Base-by-base conservation (phyloP, 2,329 filamentous ascomycete genomes). In the Colletotrichum neosansevieriae region DNA sequence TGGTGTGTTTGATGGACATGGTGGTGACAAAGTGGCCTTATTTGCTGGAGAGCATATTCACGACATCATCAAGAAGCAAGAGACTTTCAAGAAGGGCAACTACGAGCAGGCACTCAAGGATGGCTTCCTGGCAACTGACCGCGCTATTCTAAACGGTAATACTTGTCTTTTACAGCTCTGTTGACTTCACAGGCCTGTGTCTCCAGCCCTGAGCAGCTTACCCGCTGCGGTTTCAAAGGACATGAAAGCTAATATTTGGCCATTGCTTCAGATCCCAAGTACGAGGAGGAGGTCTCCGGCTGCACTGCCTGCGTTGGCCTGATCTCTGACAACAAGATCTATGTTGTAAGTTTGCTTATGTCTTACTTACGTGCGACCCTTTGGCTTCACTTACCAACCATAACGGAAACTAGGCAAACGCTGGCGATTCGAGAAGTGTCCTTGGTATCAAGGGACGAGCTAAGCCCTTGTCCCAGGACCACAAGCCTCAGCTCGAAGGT, bases 401-500 rank as follows among this genome's bases (percentile, higher is more conserved):
- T 19, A 44, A 29, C 21, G 13, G 15, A 15, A n/a, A 63, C 61
- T 74, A 99, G 96, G 96, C 94, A 76, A 99, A 99, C 79, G 94
- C 96, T 71, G 96, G 96, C 77, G 96, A 99, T 80, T 99, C 96
- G 71, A 90, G 96, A 84, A 93, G 92, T 77, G 96, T 99, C 29
- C 83, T 99, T 72, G 96, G 96, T 75, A 94, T 99, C 76, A 99
- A 98, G 84, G 96, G 96, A 73, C 89, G 96, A 75, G 96, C 96
- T 73, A 99, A 98, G 84, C 96, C 96, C 59, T 86, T 99, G 69
- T 99, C 96, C n/a, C 97, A 97, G 78, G 96, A 99, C 80, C 96
- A 99, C 86, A 99, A 99, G 84, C 96, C 96, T 47, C 94, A 98
- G 80, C 98, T 98, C 74, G 96, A 99, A 88, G 93, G 94, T 97